phyloP scores from a whole-genome alignment of 805 yeast genomes.

The Nakazawaea ambrosiae region DNA sequence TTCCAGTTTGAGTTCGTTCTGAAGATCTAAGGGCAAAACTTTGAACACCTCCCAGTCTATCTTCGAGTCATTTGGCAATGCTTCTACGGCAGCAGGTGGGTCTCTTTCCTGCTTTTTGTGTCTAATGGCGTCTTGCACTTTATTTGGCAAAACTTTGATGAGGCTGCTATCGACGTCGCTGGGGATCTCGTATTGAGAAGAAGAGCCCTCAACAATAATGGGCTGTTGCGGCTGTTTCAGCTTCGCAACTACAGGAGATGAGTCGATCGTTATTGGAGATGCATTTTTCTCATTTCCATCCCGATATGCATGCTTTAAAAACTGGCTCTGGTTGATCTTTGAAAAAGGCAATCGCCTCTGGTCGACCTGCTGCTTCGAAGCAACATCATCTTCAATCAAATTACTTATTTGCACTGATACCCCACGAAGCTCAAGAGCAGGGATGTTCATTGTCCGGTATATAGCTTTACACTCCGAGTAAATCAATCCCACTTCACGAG shows the following conservation, averaged over 20 bases:
- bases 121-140: slow-evolving; percentile 12
- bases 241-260: not conserved
- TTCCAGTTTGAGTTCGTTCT: slow-evolving; percentile 52
- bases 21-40: slow-evolving; percentile 59
- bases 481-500: slow-evolving; percentile 54
- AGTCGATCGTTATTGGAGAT: not conserved
- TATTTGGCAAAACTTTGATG: slow-evolving; percentile 19
- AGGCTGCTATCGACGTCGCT: slow-evolving; percentile 21
- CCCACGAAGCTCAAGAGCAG: slow-evolving; percentile 70
- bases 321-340: slow-evolving; percentile 13
- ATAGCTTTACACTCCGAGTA: slow-evolving; percentile 52
- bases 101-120: slow-evolving; percentile 11
- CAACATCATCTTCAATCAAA: slow-evolving; percentile 32
- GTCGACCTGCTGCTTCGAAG: slow-evolving; percentile 16
- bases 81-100: slow-evolving; percentile 10
- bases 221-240: no score
- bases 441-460: slow-evolving; percentile 48
- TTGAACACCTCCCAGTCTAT: slow-evolving; percentile 57
- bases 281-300: not conserved
- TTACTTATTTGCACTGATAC: slow-evolving; percentile 64
- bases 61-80: slow-evolving; percentile 16
- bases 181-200: slow-evolving; percentile 17
- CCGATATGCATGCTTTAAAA: not conserved
- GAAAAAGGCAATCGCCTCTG: slow-evolving; percentile 29
- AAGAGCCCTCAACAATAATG: not conserved